Evolutionary conservation across 2,329 filamentous ascomycete genomes (phyloP).

Genomic region (Diaporthe sp.): DNA sequence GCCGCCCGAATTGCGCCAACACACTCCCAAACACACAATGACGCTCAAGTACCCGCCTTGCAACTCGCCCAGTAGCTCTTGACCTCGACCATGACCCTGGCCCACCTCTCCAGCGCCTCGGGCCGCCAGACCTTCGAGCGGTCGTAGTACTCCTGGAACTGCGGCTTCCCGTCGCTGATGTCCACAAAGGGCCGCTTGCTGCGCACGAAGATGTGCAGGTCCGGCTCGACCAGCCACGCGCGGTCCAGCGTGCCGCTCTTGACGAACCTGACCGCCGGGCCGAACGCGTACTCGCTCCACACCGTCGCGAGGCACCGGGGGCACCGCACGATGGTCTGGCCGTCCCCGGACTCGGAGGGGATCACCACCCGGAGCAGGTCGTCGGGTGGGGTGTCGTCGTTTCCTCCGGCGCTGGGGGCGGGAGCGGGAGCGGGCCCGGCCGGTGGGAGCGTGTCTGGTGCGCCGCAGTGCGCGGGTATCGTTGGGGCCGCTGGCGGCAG

Average conservation of each 20-base stretch:
- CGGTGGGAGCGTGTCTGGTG: constrained; percentile 30
- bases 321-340: constrained; percentile 59
- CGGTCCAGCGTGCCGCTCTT: constrained; percentile 61
- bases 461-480: constrained; percentile 41
- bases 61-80: constrained; percentile 29
- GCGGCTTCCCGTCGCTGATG: constrained; percentile 53
- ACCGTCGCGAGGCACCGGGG: constrained; percentile 57
- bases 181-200: constrained; percentile 56
- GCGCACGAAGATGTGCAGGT: constrained; percentile 60
- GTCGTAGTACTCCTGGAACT: constrained; percentile 55
- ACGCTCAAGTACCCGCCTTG: constrained; percentile 3
- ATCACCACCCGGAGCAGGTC: constrained; percentile 42
- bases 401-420: background rate
- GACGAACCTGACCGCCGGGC: constrained; percentile 53
- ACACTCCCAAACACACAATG: background rate
- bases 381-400: background rate
- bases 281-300: constrained; percentile 57
- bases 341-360: constrained; percentile 57
- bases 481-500: constrained; percentile 48
- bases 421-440: constrained; percentile 31
- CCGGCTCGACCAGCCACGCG: constrained; percentile 55
- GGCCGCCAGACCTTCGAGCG: constrained; percentile 51
- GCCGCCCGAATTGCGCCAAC: background rate
- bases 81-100: constrained; percentile 45
- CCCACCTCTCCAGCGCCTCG: constrained; percentile 51